Evolutionary conservation across 208 protist species (phyloP).

Genomic region (Trichomonas gallinae): DNA sequence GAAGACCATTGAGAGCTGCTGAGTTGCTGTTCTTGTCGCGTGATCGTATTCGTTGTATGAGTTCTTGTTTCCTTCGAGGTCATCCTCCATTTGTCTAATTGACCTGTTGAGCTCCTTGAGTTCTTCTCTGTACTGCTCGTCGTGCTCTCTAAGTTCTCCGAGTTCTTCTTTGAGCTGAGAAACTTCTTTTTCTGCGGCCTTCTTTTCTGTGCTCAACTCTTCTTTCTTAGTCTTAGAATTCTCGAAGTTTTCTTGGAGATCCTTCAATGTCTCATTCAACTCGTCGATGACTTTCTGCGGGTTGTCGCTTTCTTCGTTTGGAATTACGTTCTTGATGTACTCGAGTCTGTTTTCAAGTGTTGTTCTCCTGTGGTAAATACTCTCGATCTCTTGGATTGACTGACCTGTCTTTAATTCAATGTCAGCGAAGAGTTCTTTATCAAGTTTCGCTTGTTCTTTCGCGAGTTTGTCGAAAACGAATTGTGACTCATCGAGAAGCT

Average conservation of each 20-base stretch:
- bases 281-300: background rate
- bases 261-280: background rate
- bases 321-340: background rate
- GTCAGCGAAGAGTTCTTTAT: background rate
- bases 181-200: background rate
- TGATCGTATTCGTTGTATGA: background rate
- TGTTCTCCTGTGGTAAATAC: background rate
- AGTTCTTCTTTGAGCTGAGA: background rate
- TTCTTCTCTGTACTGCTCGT: background rate
- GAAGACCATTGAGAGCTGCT: background rate
- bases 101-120: background rate
- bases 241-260: background rate
- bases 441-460: background rate
- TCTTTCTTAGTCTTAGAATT: background rate
- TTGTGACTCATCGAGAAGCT: background rate
- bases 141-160: background rate
- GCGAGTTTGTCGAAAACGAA: background rate
- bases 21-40: background rate
- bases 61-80: background rate
- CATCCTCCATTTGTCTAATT: background rate
- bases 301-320: background rate
- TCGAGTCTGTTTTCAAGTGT: background rate
- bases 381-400: background rate
- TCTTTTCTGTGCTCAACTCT: background rate
- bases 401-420: background rate